These are phyloP conservation scores for Alliaria petiolata DNA, from an alignment of 345 rosid genomes.

Conservation along the genomic window DNA sequence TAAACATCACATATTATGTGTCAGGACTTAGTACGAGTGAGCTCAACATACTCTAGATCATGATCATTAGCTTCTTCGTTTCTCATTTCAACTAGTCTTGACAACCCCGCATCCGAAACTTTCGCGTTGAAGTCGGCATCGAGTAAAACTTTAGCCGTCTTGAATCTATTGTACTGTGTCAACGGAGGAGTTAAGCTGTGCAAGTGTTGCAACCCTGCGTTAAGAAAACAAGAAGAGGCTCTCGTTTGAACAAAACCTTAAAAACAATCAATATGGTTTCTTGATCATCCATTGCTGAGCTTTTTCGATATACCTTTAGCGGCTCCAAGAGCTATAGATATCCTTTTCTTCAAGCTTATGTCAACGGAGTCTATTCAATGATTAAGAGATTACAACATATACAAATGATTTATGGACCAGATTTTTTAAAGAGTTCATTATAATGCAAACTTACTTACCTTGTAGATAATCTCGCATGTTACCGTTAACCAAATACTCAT, in stretches of 20 bases:
- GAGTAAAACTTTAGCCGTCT: slow-evolving; percentile 62
- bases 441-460: slow-evolving; percentile 31
- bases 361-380: slow-evolving; percentile 37
- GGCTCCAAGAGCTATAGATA: slow-evolving; percentile 61
- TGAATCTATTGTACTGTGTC: slow-evolving; percentile 69
- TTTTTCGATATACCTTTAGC: slow-evolving; percentile 83
- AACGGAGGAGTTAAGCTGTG: slow-evolving; percentile 55
- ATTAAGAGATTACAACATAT: neutral
- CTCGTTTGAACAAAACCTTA: no score
- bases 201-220: slow-evolving; percentile 60
- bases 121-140: slow-evolving; percentile 61
- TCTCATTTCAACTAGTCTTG: slow-evolving; percentile 38
- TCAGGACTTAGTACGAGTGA: no score
- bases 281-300: neutral
- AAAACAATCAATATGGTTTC: neutral
- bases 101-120: slow-evolving; percentile 55
- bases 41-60: slow-evolving; percentile 70
- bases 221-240: no score
- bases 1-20: no score
- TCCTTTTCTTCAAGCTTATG: slow-evolving; percentile 61
- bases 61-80: slow-evolving; percentile 47
- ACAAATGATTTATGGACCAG: neutral
- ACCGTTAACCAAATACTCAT: slow-evolving; percentile 63
- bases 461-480: slow-evolving; percentile 53
- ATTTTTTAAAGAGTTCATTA: neutral